Evolutionary conservation across 1,139 yeast species (phyloP).

Genomic region (Zygotorulaspora mrakii): DNA sequence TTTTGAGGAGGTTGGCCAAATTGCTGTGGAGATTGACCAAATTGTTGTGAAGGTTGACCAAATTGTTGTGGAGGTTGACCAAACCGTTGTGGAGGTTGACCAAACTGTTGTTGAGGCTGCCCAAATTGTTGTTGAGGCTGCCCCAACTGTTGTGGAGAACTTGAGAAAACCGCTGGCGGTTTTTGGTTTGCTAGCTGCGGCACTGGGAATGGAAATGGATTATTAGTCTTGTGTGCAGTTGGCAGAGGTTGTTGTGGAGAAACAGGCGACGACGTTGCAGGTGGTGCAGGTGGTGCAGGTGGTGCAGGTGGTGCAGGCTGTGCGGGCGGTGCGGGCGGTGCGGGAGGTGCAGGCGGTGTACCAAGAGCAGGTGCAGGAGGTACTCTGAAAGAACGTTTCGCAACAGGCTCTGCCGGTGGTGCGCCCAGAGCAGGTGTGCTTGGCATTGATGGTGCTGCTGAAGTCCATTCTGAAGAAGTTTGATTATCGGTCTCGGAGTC

Average conservation of each 20-base stretch:
- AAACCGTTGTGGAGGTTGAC: constrained; percentile 2
- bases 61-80: constrained; percentile 3
- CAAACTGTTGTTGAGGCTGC: constrained; percentile 2
- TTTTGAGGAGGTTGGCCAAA: constrained; percentile 3
- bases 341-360: constrained; percentile 19
- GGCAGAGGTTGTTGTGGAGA: constrained; percentile 19
- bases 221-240: constrained; percentile 13
- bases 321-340: constrained; percentile 25
- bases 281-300: constrained; percentile 11
- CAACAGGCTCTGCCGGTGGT: constrained; percentile 35
- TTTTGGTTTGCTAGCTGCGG: constrained; percentile 32
- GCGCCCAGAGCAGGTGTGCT: constrained; percentile 18
- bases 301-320: constrained; percentile 26
- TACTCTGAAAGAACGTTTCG: constrained; percentile 4
- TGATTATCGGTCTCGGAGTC: constrained; percentile 11
- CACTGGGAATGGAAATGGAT: constrained; percentile 30
- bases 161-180: constrained; percentile 21
- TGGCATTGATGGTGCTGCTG: constrained; percentile 12
- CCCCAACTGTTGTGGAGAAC: constrained; percentile 23
- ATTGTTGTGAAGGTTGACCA: constrained; percentile 15
- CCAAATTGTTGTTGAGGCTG: constrained; percentile 3
- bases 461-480: constrained; percentile 12
- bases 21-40: constrained; percentile 21
- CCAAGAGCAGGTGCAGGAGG: constrained; percentile 24
- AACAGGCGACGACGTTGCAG: too few species aligned